A percentile compares a stretch with the other conserved stretches of the same genome.
Evolutionary conservation across 495 filamentous ascomycete genomes (phyloP).

Genomic region (Alectoria sarmentosa): DNA sequence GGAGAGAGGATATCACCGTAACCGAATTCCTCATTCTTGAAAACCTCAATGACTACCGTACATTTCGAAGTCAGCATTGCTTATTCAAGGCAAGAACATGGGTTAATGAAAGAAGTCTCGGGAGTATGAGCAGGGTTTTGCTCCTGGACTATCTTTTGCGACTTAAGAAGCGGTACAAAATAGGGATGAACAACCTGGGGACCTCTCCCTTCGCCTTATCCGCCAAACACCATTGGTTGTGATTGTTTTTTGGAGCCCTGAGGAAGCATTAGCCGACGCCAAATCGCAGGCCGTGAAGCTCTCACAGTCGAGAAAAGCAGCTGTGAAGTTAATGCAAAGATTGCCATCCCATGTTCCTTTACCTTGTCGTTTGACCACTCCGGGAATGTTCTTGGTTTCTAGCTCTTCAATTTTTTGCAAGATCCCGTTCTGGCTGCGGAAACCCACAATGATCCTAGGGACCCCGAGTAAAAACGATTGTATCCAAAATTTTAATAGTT

Average conservation of each 20-base stretch:
- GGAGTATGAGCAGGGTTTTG: too few species aligned
- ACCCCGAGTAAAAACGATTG: constrained; percentile 91
- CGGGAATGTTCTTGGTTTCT: constrained; percentile 68
- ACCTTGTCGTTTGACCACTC: constrained; percentile 56
- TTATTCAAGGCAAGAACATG: too few species aligned
- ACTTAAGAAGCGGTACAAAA: too few species aligned
- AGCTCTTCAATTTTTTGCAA: constrained; percentile 66
- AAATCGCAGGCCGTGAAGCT: neutral
- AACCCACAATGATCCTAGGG: constrained; percentile 85
- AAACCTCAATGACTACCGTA: constrained; percentile 69
- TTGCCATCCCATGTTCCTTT: constrained; percentile 77
- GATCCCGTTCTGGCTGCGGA: constrained; percentile 66
- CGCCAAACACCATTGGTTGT: constrained; percentile 72
- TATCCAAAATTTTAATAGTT: constrained; percentile 91
- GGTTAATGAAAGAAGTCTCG: too few species aligned
- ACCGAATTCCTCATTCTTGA: constrained; percentile 61
- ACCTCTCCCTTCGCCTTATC: constrained; percentile 55
- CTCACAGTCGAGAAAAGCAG: constrained; percentile 66
- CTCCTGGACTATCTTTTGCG: too few species aligned
- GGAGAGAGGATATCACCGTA: constrained; percentile 69
- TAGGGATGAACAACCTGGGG: too few species aligned
- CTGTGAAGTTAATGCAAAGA: constrained; percentile 82
- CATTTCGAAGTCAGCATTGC: too few species aligned
- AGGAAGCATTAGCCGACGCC: constrained; percentile 10
- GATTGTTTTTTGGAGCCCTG: constrained; percentile 60